These are phyloP conservation scores for Setaria viridis DNA, from an alignment of 202 grass and related monocot genomes.

Conservation along the genomic window DNA sequence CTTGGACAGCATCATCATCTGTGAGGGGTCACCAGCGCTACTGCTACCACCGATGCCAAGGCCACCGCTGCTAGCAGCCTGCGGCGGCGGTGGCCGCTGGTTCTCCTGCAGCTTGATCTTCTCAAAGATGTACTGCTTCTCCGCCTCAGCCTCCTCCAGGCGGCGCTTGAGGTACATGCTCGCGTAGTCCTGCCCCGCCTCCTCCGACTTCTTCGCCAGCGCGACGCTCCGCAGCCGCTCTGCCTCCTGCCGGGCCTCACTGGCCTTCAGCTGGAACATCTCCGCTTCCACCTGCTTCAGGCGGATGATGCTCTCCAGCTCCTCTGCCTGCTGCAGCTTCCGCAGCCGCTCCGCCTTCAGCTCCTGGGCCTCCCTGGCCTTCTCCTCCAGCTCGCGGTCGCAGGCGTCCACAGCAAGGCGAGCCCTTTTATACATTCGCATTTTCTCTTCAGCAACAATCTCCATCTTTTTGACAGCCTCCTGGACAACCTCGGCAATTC, in stretches of 20 bases:
- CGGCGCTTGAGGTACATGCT: constrained; percentile 81
- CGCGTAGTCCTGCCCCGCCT: constrained; percentile 80
- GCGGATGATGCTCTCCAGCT: constrained; percentile 72
- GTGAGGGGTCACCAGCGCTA: constrained; percentile 23
- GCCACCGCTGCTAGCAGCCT: constrained; percentile 24
- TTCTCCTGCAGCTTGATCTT: constrained; percentile 79
- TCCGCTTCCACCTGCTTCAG: constrained; percentile 81
- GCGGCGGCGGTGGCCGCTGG: neutral
- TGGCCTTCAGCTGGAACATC: constrained; percentile 95
- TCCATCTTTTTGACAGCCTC: constrained; percentile 85
- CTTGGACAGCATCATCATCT: constrained; percentile 78
- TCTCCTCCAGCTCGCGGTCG: constrained; percentile 71
- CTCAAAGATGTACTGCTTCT: constrained; percentile 81
- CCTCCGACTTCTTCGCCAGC: constrained; percentile 70
- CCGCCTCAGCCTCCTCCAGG: constrained; percentile 88
- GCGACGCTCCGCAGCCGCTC: constrained; percentile 76
- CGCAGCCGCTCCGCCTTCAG: constrained; percentile 59
- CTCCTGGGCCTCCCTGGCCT: constrained; percentile 58
- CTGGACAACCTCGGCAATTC: constrained; percentile 79
- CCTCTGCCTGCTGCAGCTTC: constrained; percentile 68
- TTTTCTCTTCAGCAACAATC: constrained; percentile 74
- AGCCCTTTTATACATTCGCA: constrained; percentile 61
- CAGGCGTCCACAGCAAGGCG: constrained; percentile 61
- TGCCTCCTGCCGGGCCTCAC: constrained; percentile 74
- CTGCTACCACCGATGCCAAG: neutral